Evolutionary conservation across 257 asterid species (phyloP).

Genomic region (Vinca minor): DNA sequence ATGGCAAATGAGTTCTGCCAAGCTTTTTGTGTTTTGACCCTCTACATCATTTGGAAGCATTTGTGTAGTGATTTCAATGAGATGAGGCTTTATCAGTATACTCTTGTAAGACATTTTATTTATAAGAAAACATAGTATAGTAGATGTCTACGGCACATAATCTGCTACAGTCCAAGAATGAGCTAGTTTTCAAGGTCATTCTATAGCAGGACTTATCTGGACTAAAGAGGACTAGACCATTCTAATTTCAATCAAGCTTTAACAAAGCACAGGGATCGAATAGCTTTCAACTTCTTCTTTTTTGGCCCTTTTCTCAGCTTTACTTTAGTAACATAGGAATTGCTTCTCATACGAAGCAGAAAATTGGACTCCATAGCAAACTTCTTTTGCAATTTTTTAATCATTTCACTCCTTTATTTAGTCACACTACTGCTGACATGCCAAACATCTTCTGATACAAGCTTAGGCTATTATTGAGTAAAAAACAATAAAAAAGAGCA

Average conservation of each 20-base stretch:
- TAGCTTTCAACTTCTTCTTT: not conserved
- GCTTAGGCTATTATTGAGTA: too few species aligned
- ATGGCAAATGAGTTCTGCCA: not conserved
- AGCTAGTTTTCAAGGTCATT: too few species aligned
- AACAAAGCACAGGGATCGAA: not conserved
- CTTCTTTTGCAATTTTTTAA: not conserved
- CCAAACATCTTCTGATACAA: not conserved
- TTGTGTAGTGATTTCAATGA: not conserved
- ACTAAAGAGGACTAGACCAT: too few species aligned
- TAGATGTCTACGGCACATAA: not conserved
- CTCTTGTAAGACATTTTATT: not conserved
- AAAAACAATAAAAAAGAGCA: constrained; percentile 13
- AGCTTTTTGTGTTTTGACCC: not conserved
- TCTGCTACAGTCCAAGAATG: not conserved
- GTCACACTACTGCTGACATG: too few species aligned
- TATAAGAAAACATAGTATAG: not conserved
- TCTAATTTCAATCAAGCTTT: not conserved
- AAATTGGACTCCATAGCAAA: not conserved
- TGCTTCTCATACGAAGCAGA: not conserved
- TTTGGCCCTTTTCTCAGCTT: not conserved
- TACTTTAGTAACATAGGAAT: not conserved
- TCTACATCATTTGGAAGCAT: not conserved
- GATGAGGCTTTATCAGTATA: not conserved
- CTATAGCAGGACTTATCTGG: too few species aligned
- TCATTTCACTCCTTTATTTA: not conserved